A percentile compares a stretch with the other conserved stretches of the same genome.
Evolutionary conservation across 1,139 yeast genomes (phyloP).

Genomic region (Geotrichum cucujoidarum): DNA sequence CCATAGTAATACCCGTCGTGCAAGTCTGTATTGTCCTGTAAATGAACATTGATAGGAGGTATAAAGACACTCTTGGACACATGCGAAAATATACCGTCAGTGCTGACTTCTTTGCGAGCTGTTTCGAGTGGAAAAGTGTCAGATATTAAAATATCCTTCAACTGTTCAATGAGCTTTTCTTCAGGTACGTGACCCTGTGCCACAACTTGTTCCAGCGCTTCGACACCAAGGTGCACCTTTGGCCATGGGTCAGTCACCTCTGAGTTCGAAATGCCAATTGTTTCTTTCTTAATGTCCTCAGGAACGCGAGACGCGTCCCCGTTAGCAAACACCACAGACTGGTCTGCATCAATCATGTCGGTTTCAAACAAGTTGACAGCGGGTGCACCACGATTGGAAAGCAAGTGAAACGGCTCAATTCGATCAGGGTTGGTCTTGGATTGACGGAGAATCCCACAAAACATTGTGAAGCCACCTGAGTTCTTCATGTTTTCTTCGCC

Average conservation of each 20-base stretch:
- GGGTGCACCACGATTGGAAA: constrained; percentile 30
- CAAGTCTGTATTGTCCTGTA: constrained; percentile 18
- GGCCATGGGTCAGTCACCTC: constrained; percentile 62
- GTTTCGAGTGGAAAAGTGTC: constrained; percentile 39
- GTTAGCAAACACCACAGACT: neutral
- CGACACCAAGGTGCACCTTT: constrained; percentile 55
- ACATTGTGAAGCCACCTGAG: constrained; percentile 80
- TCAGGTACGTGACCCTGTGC: constrained; percentile 36
- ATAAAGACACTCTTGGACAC: constrained; percentile 63
- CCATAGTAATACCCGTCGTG: constrained; percentile 61
- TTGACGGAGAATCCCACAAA: constrained; percentile 59
- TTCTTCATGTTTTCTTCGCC: constrained; percentile 36
- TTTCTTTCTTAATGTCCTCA: constrained; percentile 25
- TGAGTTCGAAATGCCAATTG: constrained; percentile 63
- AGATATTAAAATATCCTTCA: constrained; percentile 52
- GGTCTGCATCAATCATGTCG: neutral
- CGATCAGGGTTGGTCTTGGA: constrained; percentile 31
- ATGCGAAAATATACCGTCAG: constrained; percentile 36
- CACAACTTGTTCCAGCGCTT: constrained; percentile 42
- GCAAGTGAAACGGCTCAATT: constrained; percentile 39
- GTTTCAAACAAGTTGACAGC: constrained; percentile 10
- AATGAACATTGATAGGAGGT: constrained; percentile 49
- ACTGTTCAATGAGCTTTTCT: constrained; percentile 44
- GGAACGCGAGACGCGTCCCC: neutral
- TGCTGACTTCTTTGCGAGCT: constrained; percentile 22